phyloP scores from a whole-genome alignment of 2,329 filamentous ascomycete species.

The Fusarium sp. region DNA sequence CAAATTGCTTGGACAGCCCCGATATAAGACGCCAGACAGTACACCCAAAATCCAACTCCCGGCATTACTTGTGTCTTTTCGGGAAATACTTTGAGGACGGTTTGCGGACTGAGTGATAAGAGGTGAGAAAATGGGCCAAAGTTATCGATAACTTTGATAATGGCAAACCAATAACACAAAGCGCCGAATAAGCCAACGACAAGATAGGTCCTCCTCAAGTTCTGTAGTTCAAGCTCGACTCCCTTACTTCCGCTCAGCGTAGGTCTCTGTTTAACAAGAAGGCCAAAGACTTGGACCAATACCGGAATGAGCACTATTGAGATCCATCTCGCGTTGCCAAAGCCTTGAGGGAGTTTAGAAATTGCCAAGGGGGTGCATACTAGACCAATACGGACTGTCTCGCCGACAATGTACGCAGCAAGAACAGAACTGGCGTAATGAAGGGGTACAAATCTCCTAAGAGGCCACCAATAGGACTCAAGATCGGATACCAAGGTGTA shows the following conservation, averaged over 20 bases:
- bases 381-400: neutral
- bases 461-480: neutral
- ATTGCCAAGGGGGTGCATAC: neutral
- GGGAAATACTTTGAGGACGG: rapidly evolving
- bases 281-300: neutral
- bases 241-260: rapidly evolving
- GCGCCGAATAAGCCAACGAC: neutral
- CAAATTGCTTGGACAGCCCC: neutral
- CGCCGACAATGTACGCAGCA: neutral
- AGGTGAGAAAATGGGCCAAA: too few relatives aligned
- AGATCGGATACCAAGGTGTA: neutral
- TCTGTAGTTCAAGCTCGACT: neutral
- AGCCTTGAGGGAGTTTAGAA: rapidly evolving
- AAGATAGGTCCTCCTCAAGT: neutral
- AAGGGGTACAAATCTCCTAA: neutral
- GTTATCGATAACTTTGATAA: rapidly evolving
- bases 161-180: neutral
- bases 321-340: neutral
- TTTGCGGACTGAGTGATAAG: too few relatives aligned
- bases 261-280: neutral
- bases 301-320: neutral
- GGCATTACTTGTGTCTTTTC: rapidly evolving
- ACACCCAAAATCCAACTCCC: rapidly evolving
- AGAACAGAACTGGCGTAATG: neutral
- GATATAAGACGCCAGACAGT: neutral